A percentile compares a stretch with the other conserved stretches of the same genome.
These are phyloP conservation scores for Hsuehochloa calcarea DNA, from an alignment of 176 grass and related monocot species.

Conservation along the genomic window DNA sequence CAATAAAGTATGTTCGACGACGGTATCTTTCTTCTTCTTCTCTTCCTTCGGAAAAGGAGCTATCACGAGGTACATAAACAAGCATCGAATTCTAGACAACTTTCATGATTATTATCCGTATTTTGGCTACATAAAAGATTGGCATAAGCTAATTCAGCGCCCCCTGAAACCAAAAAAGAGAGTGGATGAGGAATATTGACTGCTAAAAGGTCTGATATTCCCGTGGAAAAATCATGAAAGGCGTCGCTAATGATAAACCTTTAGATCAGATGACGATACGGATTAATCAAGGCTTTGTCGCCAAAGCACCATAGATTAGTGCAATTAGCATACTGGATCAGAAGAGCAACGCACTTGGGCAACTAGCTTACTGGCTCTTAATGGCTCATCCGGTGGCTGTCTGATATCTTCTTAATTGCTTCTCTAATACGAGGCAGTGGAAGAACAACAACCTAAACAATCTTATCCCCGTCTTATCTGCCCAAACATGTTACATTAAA, in stretches of 20 bases:
- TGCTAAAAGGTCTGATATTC: background rate
- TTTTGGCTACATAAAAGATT: conserved; percentile 20
- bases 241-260: background rate
- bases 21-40: background rate
- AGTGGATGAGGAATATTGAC: background rate
- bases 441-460: conserved; percentile 35
- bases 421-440: conserved; percentile 14
- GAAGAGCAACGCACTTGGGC: background rate
- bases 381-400: conserved; percentile 22
- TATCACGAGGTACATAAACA: background rate
- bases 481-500: conserved; percentile 37
- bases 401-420: conserved; percentile 28
- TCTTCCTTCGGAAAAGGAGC: background rate
- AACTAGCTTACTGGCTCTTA: conserved; percentile 7
- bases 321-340: conserved; percentile 1
- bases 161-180: conserved; percentile 15
- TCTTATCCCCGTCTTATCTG: conserved; percentile 57
- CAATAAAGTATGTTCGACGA: too few relatives aligned
- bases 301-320: background rate
- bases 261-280: conserved; percentile 16
- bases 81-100: conserved; percentile 1
- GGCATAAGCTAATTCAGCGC: conserved; percentile 10
- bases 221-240: background rate
- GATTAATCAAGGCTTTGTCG: background rate
- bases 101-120: conserved; percentile 17